A percentile compares a stretch with the other conserved stretches of the same genome.
Evolutionary conservation across 139 green algal species (phyloP).

Genomic region (Nannochloris sp.): DNA sequence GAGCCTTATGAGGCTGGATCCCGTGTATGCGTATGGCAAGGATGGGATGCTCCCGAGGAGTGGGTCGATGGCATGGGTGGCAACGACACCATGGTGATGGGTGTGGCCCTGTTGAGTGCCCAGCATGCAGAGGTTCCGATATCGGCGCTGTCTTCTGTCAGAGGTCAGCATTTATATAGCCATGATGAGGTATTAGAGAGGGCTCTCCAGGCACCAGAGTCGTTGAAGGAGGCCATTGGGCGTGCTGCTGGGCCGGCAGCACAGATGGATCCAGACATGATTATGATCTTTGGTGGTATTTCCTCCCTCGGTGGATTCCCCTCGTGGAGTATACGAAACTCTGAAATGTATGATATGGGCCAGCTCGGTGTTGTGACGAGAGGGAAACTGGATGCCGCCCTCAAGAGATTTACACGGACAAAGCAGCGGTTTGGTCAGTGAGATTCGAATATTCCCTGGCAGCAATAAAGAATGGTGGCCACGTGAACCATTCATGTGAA

Average conservation of each 20-base stretch:
- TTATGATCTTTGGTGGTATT: conserved; percentile 8
- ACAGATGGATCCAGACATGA: conserved; percentile 19
- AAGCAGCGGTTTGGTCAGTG: conserved; percentile 24
- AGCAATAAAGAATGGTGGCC: too few relatives aligned
- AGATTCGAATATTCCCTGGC: background rate
- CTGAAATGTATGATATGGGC: conserved; percentile 34
- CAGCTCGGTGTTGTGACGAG: conserved; percentile 9
- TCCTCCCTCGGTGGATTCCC: conserved; percentile 33
- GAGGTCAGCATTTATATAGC: background rate
- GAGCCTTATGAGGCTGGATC: background rate
- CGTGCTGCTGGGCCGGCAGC: conserved; percentile 12
- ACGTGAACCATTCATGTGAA: too few relatives aligned
- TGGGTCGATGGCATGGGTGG: background rate
- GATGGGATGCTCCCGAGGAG: background rate
- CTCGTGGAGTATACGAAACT: conserved; percentile 24
- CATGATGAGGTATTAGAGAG: background rate
- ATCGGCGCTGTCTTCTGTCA: background rate
- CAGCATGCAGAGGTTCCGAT: conserved; percentile 15
- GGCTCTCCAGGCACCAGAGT: conserved; percentile 3
- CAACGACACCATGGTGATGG: background rate
- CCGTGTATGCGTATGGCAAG: background rate
- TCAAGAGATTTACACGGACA: conserved; percentile 16
- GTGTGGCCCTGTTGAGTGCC: conserved; percentile 14
- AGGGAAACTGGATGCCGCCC: conserved; percentile 10
- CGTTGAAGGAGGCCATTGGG: conserved; percentile 8